Evolutionary conservation across 257 asterid species (phyloP).

Genomic region (Solanum commersonii): DNA sequence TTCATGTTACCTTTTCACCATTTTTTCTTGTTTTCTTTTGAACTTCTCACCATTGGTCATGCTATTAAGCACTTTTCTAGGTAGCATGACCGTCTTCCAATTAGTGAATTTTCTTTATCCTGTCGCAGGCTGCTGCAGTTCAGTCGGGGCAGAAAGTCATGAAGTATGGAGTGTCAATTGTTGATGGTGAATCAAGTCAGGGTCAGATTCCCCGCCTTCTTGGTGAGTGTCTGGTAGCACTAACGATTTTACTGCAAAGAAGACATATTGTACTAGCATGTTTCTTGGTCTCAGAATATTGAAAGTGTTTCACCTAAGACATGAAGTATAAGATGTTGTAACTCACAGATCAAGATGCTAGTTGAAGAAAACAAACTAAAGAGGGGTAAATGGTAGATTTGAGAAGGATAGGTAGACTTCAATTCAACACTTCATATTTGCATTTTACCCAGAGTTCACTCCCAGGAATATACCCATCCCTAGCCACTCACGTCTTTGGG

Average conservation of each 20-base stretch:
- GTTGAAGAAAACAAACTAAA: not conserved
- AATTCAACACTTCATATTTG: not conserved
- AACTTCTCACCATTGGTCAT: not conserved
- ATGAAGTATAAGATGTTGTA: not conserved
- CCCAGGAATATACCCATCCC: not conserved
- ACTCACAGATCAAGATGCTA: not conserved
- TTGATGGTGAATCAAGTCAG: constrained; percentile 42
- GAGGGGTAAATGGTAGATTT: not conserved
- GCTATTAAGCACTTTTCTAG: not conserved
- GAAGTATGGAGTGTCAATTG: constrained; percentile 71
- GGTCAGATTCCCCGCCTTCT: constrained; percentile 97
- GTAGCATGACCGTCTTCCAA: not conserved
- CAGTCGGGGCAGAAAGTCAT: constrained; percentile 67
- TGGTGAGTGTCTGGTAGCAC: constrained; percentile 34
- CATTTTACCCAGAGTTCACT: not conserved
- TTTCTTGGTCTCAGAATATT: not conserved
- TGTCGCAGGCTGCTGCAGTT: constrained; percentile 69
- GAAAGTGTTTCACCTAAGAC: not conserved
- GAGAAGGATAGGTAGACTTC: not conserved
- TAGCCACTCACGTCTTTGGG: not conserved
- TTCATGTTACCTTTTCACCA: not conserved
- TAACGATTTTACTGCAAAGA: not conserved
- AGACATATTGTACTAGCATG: not conserved
- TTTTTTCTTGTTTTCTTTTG: not conserved
- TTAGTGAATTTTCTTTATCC: not conserved